phyloP scores from a whole-genome alignment of 169 alveolate species.

The Babesia gibsoni region DNA sequence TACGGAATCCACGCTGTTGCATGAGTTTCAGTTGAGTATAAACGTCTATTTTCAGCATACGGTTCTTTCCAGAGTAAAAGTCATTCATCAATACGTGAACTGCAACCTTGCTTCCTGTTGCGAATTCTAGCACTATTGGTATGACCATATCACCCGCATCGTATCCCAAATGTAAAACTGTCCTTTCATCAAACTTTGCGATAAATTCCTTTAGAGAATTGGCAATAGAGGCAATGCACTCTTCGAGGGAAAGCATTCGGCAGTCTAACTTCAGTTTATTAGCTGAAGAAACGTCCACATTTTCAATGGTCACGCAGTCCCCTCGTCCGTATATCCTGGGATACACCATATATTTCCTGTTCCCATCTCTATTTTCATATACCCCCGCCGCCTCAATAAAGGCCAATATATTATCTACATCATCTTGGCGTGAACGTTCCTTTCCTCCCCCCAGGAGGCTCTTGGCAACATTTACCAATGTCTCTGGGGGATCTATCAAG shows the following conservation, averaged over 20 bases:
- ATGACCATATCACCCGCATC: slow-evolving; percentile 20
- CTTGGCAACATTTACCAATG: neutral
- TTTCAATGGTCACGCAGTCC: neutral
- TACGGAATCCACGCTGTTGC: slow-evolving; percentile 16
- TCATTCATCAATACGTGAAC: slow-evolving; percentile 43
- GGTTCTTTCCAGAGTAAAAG: slow-evolving; percentile 36
- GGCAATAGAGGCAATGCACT: slow-evolving; percentile 13
- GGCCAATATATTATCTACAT: neutral
- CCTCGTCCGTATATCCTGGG: slow-evolving; percentile 4
- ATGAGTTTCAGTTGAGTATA: slow-evolving; percentile 39
- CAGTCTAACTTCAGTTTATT: slow-evolving; percentile 11
- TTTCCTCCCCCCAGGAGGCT: neutral
- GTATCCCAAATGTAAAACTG: neutral
- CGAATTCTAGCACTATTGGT: slow-evolving; percentile 33
- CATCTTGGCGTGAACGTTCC: neutral
- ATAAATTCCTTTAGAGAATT: slow-evolving; percentile 17
- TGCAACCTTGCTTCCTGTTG: slow-evolving; percentile 4
- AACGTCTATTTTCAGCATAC: slow-evolving; percentile 38
- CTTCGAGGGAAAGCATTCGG: neutral
- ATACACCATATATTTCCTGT: neutral
- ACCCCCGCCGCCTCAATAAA: neutral
- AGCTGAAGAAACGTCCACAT: neutral
- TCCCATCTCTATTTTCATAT: neutral
- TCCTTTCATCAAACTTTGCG: slow-evolving; percentile 26
- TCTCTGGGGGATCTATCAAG: neutral